Percentiles rank a stretch among this genome's conserved stretches.
phyloP scores from a whole-genome alignment of 192 early-diverging fungal genomes.

The Fimicolochytrium jonesii region DNA sequence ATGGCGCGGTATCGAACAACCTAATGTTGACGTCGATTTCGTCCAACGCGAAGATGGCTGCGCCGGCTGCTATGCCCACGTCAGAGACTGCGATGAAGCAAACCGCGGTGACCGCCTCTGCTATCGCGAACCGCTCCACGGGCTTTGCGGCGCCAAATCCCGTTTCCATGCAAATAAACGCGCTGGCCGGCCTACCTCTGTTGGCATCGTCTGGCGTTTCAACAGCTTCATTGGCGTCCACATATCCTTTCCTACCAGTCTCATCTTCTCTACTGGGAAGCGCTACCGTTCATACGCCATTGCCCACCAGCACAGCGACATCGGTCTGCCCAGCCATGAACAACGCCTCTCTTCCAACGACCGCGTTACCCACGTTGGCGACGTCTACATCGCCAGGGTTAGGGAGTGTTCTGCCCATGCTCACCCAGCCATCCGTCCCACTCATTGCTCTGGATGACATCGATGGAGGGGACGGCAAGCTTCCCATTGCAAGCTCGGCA shows the following conservation, averaged over 20 bases:
- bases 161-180: constrained; percentile 11
- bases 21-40: too few relatives aligned
- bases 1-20: too few relatives aligned
- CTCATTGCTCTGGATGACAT: constrained; percentile 12
- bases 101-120: too few relatives aligned
- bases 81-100: too few relatives aligned
- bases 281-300: not conserved
- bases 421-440: constrained; percentile 1
- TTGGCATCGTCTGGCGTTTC: not conserved
- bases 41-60: too few relatives aligned
- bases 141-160: too few relatives aligned
- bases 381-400: not conserved
- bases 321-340: too few relatives aligned
- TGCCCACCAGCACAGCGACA: too few relatives aligned
- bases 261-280: not conserved
- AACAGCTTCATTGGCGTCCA: not conserved
- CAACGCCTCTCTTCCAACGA: too few relatives aligned
- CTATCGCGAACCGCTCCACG: too few relatives aligned
- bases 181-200: constrained; percentile 7
- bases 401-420: not conserved
- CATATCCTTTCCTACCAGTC: not conserved
- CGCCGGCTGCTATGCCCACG: too few relatives aligned
- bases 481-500: not conserved
- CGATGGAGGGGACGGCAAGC: constrained; percentile 1
- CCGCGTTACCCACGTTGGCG: not conserved